Evolutionary conservation across 1,139 yeast genomes (phyloP), one percentile per base, ranked within the genome.

Genomic region (Saccharomyces hybrid): DNA sequence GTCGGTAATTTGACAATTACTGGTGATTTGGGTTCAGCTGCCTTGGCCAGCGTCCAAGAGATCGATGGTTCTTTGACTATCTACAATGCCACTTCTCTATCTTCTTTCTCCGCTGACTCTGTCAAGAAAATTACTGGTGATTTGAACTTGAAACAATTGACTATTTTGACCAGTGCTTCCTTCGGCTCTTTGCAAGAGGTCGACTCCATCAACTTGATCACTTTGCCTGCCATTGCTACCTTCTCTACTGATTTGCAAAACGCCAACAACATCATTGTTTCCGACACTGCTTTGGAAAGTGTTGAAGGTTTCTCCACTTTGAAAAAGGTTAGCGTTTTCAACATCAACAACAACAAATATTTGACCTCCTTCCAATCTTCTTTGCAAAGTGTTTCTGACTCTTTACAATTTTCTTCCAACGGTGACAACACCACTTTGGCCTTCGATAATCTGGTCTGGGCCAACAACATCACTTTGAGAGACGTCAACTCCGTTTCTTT

Each of bases 261-360:
- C 63, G 93, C 96, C 67, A 81, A 83, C 67, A 73, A 80, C 58
- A 79, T 93, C 64, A 70, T 77, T 70, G 84, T 93, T 68, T 84
- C 97, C 60, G 97, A 93, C 79, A 93, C 99, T 62, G 81, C 85
- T 64, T 80, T 93, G 73, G 79, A 79, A 68, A 76, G 89, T 54
- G 83, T 93, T 66, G 81, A 81, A 56, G 99, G 99, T 73, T 82
- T 93, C 71, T 61, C 69, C 29, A 82, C 84, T 72, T 88, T 91
- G 66, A 78, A 78, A 70, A 71, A 82, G 66, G 87, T 89, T 67
- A 81, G 80, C 70, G 78, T 78, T 58, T 86, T 90, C 78, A 81
- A 90, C 78, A 82, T 93, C 69, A 91, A 91, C 89, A 93, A 93
- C 86, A 85, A 85, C 80, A 79, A 80, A 71, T 78, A 78, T 72